phyloP scores from a whole-genome alignment of 2,329 filamentous ascomycete species.

The Phoma herbarum region DNA sequence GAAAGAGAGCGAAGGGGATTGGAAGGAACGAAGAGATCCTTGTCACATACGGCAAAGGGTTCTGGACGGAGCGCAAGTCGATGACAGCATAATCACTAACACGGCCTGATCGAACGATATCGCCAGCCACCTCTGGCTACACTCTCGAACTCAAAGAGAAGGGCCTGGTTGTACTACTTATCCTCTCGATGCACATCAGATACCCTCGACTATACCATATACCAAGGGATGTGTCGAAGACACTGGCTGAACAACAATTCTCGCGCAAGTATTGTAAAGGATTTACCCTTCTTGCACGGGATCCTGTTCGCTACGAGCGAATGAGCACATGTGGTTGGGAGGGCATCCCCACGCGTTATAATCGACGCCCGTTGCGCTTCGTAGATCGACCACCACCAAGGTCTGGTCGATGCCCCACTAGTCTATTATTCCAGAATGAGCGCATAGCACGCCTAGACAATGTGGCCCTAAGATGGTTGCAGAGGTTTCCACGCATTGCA shows the following conservation, averaged over 20 bases:
- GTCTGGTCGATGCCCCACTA: not conserved
- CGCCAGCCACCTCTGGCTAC: no score
- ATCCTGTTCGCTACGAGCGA: not conserved
- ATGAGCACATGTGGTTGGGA: not conserved
- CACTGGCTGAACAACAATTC: not conserved
- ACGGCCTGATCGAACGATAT: not conserved
- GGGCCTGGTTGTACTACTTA: not conserved
- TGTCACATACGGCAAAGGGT: slow-evolving; percentile 64
- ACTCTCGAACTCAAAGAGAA: no score
- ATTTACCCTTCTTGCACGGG: not conserved
- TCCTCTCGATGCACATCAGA: not conserved
- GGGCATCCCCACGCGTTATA: not conserved
- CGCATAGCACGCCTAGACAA: not conserved
- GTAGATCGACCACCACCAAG: not conserved
- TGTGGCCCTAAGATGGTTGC: not conserved
- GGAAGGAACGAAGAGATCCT: slow-evolving; percentile 60
- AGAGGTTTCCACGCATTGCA: slow-evolving; percentile 6
- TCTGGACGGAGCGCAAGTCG: slow-evolving; percentile 54
- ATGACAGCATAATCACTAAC: slow-evolving; percentile 13
- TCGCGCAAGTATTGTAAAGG: not conserved
- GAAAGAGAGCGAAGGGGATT: slow-evolving; percentile 58
- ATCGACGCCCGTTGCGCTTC: not conserved
- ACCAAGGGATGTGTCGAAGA: not conserved
- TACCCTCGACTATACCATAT: not conserved
- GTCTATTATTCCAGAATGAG: slow-evolving; percentile 3